phyloP scores from a whole-genome alignment of 2,329 filamentous ascomycete species.

The Verticillium dahliae region DNA sequence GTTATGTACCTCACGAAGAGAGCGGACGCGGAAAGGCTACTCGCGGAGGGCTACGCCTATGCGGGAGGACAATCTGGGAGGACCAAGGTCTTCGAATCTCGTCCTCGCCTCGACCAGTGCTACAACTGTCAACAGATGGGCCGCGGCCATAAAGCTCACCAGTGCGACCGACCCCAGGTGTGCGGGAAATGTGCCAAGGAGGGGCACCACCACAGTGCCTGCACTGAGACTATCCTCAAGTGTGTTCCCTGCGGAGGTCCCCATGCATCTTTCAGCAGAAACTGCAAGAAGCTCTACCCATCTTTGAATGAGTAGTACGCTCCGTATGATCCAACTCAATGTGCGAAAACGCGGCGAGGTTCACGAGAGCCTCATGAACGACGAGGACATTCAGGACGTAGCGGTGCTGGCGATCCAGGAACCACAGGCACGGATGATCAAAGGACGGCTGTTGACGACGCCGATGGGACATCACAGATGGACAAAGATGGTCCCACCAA shows the following conservation, averaged over 20 bases:
- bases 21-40: conserved; percentile 10
- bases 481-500: too few species aligned
- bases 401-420: too few species aligned
- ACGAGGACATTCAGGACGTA: too few species aligned
- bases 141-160: conserved; percentile 16
- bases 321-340: too few species aligned
- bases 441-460: neutral
- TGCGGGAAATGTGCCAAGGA: conserved; percentile 11
- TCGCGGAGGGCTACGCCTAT: conserved; percentile 15
- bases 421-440: too few species aligned
- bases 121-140: conserved; percentile 22
- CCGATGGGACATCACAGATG: too few species aligned
- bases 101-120: conserved; percentile 16
- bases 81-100: neutral
- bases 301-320: too few species aligned
- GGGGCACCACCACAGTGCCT: conserved; percentile 14
- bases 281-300: too few species aligned
- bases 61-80: neutral
- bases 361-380: too few species aligned
- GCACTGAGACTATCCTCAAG: conserved; percentile 7
- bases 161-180: conserved; percentile 17
- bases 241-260: too few species aligned
- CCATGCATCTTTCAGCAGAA: too few species aligned
- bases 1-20: conserved; percentile 15
- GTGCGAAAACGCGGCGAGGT: too few species aligned